Base-by-base conservation (phyloP, 257 asterid species). In the Petunia secreta region DNA sequence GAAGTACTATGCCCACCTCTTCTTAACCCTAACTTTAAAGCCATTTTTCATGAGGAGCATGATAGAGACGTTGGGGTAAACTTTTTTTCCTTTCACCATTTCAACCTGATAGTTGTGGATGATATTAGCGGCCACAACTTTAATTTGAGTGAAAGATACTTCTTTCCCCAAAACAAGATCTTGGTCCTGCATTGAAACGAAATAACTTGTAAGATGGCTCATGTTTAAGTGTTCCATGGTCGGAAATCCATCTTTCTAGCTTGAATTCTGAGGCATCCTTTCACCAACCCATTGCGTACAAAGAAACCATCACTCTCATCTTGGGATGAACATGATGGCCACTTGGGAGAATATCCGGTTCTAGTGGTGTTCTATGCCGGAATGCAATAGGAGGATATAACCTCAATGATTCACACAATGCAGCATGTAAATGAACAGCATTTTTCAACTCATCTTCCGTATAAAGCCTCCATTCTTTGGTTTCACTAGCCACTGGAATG, bases 231-330 rank as follows among this genome's bases (percentile, higher is more conserved):
- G 80, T 62, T 9, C 91, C 90, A 1, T 71, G 36, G 16, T 85
- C 85, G 0, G 89, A 75, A 9, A 91, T 87, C 95, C 95, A 91
- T 69, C 95, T 89, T 77, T 86, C 91, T 0, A 92, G 92, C 87
- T 85, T 87, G 79, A 89, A 91, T 25, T 89, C 91, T 54, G 75
- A 57, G 1, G 91, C 85, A 82, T 88, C 91, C 1, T 86, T 81
- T 0, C 95, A 93, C 95, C 95, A 91, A n/a, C 91, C 95, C 95
- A 91, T 89, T 2, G 91, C 89, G 2, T 89, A 91, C 78, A 89
- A 57, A 0, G 86, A 80, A 16, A 91, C 66, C 88, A 91, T 11
- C 14, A 88, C 81, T 73, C 87, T 89, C 86, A 83, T 87, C 41
- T 81, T 75, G 0, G 89, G 88, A 54, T 80, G 52, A 58, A 91